These are phyloP conservation scores for Malus hybrid DNA, from an alignment of 331 rosid species.

Conservation along the genomic window DNA sequence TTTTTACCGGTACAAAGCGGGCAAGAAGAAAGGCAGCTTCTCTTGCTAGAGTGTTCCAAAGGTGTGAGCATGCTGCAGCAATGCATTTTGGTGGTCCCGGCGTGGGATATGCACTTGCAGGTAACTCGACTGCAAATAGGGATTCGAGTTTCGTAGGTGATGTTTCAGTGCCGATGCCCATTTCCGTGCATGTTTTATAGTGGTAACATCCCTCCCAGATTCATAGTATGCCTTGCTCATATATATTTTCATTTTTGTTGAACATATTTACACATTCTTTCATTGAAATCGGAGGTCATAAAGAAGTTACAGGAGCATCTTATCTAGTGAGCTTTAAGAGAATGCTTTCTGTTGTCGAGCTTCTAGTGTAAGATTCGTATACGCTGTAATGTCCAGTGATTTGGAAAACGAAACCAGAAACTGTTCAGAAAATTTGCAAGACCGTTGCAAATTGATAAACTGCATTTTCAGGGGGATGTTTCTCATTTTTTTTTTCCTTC, in stretches of 20 bases:
- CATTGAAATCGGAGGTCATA: slow-evolving; percentile 57
- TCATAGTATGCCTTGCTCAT: slow-evolving; percentile 11
- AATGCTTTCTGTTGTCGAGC: slow-evolving; percentile 23
- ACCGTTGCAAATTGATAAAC: slow-evolving; percentile 13
- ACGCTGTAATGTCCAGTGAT: slow-evolving; percentile 17
- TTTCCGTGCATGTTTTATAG: slow-evolving; percentile 83
- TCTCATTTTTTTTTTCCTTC: not conserved
- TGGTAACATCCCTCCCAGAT: slow-evolving; percentile 19
- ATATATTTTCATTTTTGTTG: slow-evolving; percentile 55
- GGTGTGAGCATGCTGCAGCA: slow-evolving; percentile 50
- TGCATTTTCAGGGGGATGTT: not conserved
- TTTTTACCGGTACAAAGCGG: slow-evolving; percentile 84
- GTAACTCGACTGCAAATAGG: slow-evolving; percentile 60
- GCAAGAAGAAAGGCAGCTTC: slow-evolving; percentile 98
- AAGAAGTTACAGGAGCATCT: slow-evolving; percentile 50
- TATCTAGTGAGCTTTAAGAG: slow-evolving; percentile 28
- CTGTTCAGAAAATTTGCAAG: slow-evolving; percentile 14
- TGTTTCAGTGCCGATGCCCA: slow-evolving; percentile 72
- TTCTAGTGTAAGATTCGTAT: slow-evolving; percentile 9
- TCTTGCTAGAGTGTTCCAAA: slow-evolving; percentile 83
- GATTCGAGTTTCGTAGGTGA: slow-evolving; percentile 66
- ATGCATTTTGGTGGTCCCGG: slow-evolving; percentile 79
- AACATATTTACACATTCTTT: slow-evolving; percentile 69
- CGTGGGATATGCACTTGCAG: slow-evolving; percentile 63
- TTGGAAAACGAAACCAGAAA: slow-evolving; percentile 19